phyloP scores from a whole-genome alignment of 1,284 basidiomycete genomes.

The Ganoderma resinaceum region DNA sequence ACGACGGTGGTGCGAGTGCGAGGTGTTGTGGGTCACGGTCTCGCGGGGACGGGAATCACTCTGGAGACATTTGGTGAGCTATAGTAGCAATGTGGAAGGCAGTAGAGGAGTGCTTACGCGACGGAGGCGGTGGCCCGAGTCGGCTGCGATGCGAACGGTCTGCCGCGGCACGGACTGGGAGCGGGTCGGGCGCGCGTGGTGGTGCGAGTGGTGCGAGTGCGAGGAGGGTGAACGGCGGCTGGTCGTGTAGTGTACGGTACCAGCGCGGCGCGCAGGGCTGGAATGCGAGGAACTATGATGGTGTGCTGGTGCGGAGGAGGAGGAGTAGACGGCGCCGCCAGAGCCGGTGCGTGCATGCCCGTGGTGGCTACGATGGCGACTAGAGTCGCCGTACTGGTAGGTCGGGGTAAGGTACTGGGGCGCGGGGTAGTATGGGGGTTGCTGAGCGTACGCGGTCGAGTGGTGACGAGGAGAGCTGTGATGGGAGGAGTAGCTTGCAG shows the following conservation, averaged over 20 bases:
- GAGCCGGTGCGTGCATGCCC: constrained; percentile 27
- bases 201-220: too few relatives aligned
- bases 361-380: constrained; percentile 28
- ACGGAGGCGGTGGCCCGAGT: constrained; percentile 19
- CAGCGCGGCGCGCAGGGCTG: constrained; percentile 11
- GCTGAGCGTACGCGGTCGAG: constrained; percentile 19
- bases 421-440: constrained; percentile 21
- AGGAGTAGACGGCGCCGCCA: constrained; percentile 23
- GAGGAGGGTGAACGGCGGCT: constrained; percentile 23
- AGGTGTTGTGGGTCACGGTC: constrained; percentile 21
- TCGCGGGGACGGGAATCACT: constrained; percentile 26
- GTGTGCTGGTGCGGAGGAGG: constrained; percentile 23
- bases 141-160: constrained; percentile 21
- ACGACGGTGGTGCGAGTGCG: constrained; percentile 29
- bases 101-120: constrained; percentile 9
- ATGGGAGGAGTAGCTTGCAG: constrained; percentile 19
- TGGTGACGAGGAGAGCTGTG: constrained; percentile 27
- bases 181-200: constrained; percentile 21
- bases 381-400: constrained; percentile 23
- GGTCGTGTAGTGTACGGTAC: constrained; percentile 11
- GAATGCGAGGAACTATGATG: constrained; percentile 18
- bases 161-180: constrained; percentile 33
- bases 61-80: constrained; percentile 16
- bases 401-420: constrained; percentile 32
- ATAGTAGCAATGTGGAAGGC: background rate